These are phyloP conservation scores for Hibiscus tridactylites DNA, from an alignment of 345 rosid species.

Conservation along the genomic window DNA sequence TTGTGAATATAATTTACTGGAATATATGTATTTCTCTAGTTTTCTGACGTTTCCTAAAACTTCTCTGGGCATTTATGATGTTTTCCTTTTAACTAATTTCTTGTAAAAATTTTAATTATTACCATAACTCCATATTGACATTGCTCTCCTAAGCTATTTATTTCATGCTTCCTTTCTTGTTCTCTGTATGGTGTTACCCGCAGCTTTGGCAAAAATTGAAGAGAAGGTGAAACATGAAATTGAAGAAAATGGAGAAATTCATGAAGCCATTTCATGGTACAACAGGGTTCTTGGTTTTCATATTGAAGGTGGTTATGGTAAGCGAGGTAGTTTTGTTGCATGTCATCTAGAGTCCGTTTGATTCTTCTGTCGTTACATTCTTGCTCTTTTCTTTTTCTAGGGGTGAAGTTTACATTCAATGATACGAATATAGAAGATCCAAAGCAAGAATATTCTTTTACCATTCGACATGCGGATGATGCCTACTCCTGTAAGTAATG, in stretches of 20 bases:
- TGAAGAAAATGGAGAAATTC: constrained; percentile 37
- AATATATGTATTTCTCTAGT: not conserved
- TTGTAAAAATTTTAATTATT: not conserved
- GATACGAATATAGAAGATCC: constrained; percentile 44
- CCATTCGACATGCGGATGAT: constrained; percentile 60
- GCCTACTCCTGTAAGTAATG: constrained; percentile 53
- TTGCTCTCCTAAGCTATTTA: constrained; percentile 4
- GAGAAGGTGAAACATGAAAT: constrained; percentile 34
- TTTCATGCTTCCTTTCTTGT: not conserved
- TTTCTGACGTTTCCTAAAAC: not conserved
- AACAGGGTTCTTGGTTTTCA: constrained; percentile 66
- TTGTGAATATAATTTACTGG: not conserved
- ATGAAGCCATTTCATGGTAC: constrained; percentile 78
- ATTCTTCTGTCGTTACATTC: constrained; percentile 4
- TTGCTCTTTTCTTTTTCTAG: constrained; percentile 28
- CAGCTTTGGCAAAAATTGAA: constrained; percentile 37
- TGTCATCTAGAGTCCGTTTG: constrained; percentile 2
- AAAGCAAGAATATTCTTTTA: constrained; percentile 43
- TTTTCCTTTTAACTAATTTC: not conserved
- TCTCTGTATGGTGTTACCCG: constrained; percentile 10
- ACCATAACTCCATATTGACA: not conserved
- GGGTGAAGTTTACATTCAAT: constrained; percentile 75
- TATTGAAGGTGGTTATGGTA: constrained; percentile 86
- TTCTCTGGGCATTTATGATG: not conserved
- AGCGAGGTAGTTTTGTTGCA: constrained; percentile 2